A percentile compares a stretch with the other conserved stretches of the same genome.
These are phyloP conservation scores for Pseudogymnoascus sp. DNA, from an alignment of 2,329 filamentous ascomycete species.

Conservation along the genomic window DNA sequence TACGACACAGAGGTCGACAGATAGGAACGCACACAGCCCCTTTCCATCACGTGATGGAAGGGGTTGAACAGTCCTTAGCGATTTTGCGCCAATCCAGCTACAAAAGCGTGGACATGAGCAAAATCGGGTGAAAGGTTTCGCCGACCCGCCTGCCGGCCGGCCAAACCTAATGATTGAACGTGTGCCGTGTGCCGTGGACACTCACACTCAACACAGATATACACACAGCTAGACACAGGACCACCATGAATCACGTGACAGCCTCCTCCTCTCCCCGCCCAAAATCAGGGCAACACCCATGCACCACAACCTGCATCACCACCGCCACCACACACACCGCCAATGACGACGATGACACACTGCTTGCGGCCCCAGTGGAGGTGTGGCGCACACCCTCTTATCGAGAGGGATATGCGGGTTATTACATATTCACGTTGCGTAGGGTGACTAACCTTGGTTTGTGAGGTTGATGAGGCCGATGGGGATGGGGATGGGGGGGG, in stretches of 20 bases:
- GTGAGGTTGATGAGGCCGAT: too few species aligned
- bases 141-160: background rate
- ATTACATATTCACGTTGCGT: background rate
- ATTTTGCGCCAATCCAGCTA: background rate
- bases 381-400: background rate
- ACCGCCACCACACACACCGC: background rate
- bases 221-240: too few species aligned
- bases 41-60: background rate
- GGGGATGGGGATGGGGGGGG: too few species aligned
- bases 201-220: too few species aligned
- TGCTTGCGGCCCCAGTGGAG: too few species aligned
- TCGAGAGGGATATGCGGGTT: background rate
- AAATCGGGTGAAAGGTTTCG: background rate
- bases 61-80: background rate
- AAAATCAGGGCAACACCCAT: background rate
- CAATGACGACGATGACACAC: too few species aligned
- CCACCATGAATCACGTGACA: background rate
- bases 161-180: too few species aligned
- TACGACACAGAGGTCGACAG: background rate
- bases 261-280: background rate
- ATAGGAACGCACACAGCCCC: background rate
- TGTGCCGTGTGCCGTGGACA: too few species aligned
- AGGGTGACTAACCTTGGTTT: too few species aligned
- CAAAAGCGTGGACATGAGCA: background rate
- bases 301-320: background rate